Conservation (phyloP, 2,329 filamentous ascomycete genomes). For the Botrytis aclada region DNA sequence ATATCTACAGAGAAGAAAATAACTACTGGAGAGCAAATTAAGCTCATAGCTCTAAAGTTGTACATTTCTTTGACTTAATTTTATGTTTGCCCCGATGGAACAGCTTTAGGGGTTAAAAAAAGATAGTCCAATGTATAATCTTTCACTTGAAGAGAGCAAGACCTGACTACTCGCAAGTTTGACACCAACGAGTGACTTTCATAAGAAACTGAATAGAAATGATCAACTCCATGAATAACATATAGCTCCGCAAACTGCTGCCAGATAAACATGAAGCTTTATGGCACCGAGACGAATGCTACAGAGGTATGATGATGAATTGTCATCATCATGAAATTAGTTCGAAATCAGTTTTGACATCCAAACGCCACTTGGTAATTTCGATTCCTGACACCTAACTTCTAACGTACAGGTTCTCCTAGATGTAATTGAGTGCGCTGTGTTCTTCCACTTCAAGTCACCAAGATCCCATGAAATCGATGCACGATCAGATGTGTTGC, state of each 20-base stretch:
- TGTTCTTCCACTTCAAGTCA: neutral
- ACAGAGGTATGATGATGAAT: neutral
- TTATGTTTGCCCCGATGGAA: neutral
- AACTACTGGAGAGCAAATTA: too few species aligned
- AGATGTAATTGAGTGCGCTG: too few species aligned
- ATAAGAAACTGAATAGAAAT: neutral
- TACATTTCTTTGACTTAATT: too few species aligned
- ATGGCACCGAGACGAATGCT: too few species aligned
- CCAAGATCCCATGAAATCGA: neutral
- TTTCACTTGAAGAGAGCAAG: neutral
- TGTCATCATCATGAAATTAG: too few species aligned
- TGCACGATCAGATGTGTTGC: neutral
- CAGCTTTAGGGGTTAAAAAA: too few species aligned
- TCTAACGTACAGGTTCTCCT: neutral
- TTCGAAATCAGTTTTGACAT: neutral
- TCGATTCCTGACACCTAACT: neutral
- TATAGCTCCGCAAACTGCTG: neutral
- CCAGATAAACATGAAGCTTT: neutral
- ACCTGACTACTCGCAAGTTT: neutral
- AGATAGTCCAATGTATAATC: too few species aligned
- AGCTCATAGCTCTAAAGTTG: fast-evolving
- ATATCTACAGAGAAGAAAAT: neutral
- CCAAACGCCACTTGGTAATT: neutral
- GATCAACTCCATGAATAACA: neutral
- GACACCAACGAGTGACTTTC: too few species aligned